Conservation (phyloP, 1,284 basidiomycete species). For the Dichomitus squalens region DNA sequence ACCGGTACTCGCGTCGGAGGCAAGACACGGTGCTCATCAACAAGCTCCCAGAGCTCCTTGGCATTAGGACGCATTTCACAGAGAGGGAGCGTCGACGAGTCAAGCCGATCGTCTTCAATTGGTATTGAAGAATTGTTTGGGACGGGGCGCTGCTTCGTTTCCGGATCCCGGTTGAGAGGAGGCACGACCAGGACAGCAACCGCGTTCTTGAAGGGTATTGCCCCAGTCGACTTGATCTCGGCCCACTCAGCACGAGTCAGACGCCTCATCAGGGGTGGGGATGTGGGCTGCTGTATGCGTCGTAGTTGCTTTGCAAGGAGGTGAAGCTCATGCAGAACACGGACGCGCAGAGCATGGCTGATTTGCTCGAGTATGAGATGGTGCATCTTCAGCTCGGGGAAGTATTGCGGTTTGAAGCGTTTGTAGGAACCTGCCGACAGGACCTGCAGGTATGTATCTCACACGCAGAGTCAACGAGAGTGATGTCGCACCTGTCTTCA, state of each 20-base stretch:
- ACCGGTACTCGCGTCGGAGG: constrained; percentile 55
- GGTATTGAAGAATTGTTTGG: constrained; percentile 47
- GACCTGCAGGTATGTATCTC: not conserved
- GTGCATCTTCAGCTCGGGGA: constrained; percentile 27
- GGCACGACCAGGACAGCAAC: constrained; percentile 69
- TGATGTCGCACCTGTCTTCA: constrained; percentile 37
- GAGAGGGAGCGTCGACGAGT: not conserved
- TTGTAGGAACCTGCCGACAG: constrained; percentile 8
- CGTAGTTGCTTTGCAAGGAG: constrained; percentile 51
- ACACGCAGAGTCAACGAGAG: not conserved
- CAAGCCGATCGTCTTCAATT: constrained; percentile 19
- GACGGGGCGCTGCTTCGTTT: constrained; percentile 46
- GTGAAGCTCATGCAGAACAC: constrained; percentile 73
- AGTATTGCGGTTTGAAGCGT: constrained; percentile 10
- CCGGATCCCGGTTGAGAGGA: constrained; percentile 60
- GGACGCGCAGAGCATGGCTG: constrained; percentile 64
- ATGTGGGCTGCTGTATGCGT: constrained; percentile 24
- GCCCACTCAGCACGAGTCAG: constrained; percentile 64
- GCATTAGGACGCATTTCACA: constrained; percentile 30
- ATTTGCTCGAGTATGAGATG: constrained; percentile 54
- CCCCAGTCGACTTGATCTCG: constrained; percentile 46
- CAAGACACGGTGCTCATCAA: constrained; percentile 29
- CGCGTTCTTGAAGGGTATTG: constrained; percentile 53
- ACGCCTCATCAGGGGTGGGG: constrained; percentile 53
- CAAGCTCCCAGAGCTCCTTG: constrained; percentile 13